Evolutionary conservation across 495 filamentous ascomycete species (phyloP).

Genomic region (Opeltia flavorubescens): DNA sequence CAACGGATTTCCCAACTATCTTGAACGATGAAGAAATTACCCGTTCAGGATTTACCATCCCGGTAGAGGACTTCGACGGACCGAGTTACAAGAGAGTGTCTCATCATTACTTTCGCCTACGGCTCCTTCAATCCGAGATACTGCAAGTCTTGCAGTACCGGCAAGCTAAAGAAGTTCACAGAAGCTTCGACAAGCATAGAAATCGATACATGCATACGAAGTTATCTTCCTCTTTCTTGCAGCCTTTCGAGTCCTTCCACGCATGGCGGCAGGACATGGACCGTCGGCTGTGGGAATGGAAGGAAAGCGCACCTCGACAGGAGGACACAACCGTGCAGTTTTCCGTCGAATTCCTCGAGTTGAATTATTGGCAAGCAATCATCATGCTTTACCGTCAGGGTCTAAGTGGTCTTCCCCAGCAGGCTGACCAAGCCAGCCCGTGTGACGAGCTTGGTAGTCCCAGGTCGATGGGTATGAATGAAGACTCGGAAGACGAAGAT

Average conservation of each 20-base stretch:
- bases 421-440: constrained; percentile 64
- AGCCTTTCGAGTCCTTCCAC: constrained; percentile 70
- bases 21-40: constrained; percentile 84
- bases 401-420: constrained; percentile 68
- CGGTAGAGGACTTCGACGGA: constrained; percentile 28
- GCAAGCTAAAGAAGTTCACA: constrained; percentile 52
- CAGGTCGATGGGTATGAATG: constrained; percentile 32
- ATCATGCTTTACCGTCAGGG: constrained; percentile 93
- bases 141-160: constrained; percentile 86
- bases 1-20: constrained; percentile 80
- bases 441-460: constrained; percentile 54
- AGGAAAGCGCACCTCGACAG: constrained; percentile 61
- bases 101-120: constrained; percentile 80
- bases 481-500: constrained; percentile 72
- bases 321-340: constrained; percentile 75
- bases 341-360: constrained; percentile 69
- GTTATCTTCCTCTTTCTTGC: constrained; percentile 72
- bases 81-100: constrained; percentile 81
- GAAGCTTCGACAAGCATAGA: constrained; percentile 35
- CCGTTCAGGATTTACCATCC: constrained; percentile 53
- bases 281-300: constrained; percentile 73
- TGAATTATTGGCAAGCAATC: constrained; percentile 98
- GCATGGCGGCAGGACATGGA: constrained; percentile 85
- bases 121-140: constrained; percentile 91
- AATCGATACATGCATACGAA: constrained; percentile 66